Evolutionary conservation across 2,329 filamentous ascomycete species (phyloP), one percentile per base, ranked within the genome.

Genomic region (Apiospora phragmitis): DNA sequence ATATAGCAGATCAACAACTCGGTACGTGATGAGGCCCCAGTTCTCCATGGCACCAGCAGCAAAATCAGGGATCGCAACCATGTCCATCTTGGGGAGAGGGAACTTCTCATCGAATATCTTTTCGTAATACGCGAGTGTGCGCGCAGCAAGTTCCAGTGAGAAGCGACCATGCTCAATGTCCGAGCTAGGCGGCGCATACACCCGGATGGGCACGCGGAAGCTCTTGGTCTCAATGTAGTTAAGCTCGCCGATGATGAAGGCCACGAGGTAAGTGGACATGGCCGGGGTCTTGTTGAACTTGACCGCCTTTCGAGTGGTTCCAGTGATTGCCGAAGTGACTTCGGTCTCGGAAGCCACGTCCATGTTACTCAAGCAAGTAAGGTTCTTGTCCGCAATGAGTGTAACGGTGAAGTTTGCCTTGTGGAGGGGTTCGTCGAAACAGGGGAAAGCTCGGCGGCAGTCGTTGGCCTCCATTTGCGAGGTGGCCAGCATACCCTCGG

Each of bases 1-100:
- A 73, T 97, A 90, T 71, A 98, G 88, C 65, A 98, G 83, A 79
- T 97, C 94, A 43, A 98, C 95, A 29, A 97, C 93, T 74, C 95
- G 92, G 84, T 98, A 98, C 8, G 95, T 98, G 75, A 98, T 91
- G 68, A 98, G 86, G 79, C 95, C 95, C 95, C 95, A 98, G 82
- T 98, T 98, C 87, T 98, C 95, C 95, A 98, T 98, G 71, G 95
- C 95, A 73, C 95, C 95, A 67, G 94, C 94, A 68, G 94, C 94
- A 80, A 98, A 98, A 80, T 98, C 95, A 21, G 95, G 95, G 78
- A 98, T 95, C 62, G 95, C 95, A 76, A 97, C 91, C 92, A 97
- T 96, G 82, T 97, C 94, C 93, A 97, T 96, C 88, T 97, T 97
- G 68, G 94, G 94, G 55, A 97, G 85, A 8, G 94, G 94, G 79